Evolutionary conservation across 257 asterid genomes (phyloP).

Genomic region (Solanum corneliomulleri): DNA sequence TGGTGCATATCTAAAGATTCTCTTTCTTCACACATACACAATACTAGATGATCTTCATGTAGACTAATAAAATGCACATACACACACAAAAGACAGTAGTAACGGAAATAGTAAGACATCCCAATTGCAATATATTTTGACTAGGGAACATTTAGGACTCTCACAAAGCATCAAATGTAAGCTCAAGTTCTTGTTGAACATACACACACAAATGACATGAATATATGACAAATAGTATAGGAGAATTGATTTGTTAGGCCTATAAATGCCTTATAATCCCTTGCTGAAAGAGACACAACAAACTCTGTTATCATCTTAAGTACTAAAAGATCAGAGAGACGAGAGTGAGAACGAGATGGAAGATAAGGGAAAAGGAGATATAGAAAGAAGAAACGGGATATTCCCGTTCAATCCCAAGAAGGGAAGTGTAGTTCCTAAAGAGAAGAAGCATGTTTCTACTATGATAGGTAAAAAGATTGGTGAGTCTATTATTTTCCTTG

Average conservation of each 20-base stretch:
- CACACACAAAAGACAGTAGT: not conserved
- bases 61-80: not conserved
- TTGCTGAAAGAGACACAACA: not conserved
- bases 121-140: not conserved
- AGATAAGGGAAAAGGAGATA: not conserved
- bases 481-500: not conserved
- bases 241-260: not conserved
- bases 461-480: not conserved
- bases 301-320: not conserved
- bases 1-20: not conserved
- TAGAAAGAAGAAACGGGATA: not conserved
- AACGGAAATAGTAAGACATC: not conserved
- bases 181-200: not conserved
- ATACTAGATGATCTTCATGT: not conserved
- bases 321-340: not conserved
- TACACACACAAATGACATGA: not conserved
- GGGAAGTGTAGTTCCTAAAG: not conserved
- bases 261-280: not conserved
- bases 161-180: not conserved
- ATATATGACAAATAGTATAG: not conserved
- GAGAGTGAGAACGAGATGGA: not conserved
- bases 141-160: not conserved
- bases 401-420: not conserved
- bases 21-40: not conserved
- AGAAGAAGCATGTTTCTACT: constrained; percentile 1